phyloP scores from a whole-genome alignment of 345 rosid genomes.

The Lumnitzera racemosa region DNA sequence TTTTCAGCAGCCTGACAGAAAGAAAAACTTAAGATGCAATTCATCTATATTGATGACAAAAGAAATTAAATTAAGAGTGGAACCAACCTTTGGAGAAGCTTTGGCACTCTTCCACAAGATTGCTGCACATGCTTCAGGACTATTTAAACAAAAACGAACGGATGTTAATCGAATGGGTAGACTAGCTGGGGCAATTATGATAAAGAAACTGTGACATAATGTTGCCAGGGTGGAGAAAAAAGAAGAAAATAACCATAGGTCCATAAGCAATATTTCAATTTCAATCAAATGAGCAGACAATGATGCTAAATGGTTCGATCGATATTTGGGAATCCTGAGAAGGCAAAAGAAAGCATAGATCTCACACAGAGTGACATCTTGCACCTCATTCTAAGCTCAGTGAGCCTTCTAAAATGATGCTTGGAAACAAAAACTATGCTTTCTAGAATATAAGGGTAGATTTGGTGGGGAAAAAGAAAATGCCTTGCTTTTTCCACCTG shows the following conservation, averaged over 20 bases:
- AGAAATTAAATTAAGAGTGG: background rate
- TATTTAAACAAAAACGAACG: conserved; percentile 20
- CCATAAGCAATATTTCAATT: too few relatives aligned
- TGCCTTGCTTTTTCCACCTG: too few relatives aligned
- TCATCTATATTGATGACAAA: background rate
- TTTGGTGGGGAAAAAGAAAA: too few relatives aligned
- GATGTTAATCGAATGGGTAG: conserved; percentile 4
- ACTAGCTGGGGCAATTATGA: background rate
- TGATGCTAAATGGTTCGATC: too few relatives aligned
- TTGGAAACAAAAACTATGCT: too few relatives aligned
- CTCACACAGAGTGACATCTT: background rate
- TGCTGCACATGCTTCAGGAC: conserved; percentile 99
- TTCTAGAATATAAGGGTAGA: too few relatives aligned
- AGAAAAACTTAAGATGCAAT: conserved; percentile 9
- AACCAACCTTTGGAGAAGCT: conserved; percentile 81
- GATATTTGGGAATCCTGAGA: too few relatives aligned
- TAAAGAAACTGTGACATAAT: background rate
- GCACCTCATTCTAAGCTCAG: background rate
- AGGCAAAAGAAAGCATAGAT: too few relatives aligned
- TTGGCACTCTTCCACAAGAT: conserved; percentile 89
- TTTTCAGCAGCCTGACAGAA: conserved; percentile 80
- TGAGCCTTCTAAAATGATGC: too few relatives aligned
- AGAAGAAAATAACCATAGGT: background rate
- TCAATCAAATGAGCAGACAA: too few relatives aligned
- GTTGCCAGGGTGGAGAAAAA: too few relatives aligned